Evolutionary conservation across 495 filamentous ascomycete genomes (phyloP).

Genomic region (Sabuloglossum arenarium): DNA sequence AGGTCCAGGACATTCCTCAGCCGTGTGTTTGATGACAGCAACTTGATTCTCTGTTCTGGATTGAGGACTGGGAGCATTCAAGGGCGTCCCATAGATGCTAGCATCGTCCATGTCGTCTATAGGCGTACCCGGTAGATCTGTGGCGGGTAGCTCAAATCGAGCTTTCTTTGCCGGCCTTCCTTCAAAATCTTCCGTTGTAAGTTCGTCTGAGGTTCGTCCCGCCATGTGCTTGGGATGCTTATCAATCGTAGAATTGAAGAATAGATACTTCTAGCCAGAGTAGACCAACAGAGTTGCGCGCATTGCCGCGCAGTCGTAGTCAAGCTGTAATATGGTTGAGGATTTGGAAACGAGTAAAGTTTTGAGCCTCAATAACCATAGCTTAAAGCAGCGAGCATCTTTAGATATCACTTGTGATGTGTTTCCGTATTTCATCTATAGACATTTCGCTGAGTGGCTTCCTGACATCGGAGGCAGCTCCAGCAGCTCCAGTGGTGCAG

Average conservation of each 20-base stretch:
- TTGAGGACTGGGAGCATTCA: not conserved
- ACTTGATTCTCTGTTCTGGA: not conserved
- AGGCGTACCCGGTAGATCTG: not conserved
- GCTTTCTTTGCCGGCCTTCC: conserved; percentile 4
- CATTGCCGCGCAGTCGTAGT: not conserved
- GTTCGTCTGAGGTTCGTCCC: not conserved
- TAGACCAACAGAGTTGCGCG: not conserved
- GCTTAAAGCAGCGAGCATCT: not conserved
- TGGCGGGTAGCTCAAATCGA: not conserved
- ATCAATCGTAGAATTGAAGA: not conserved
- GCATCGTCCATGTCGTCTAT: conserved; percentile 7
- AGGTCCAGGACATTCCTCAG: not conserved
- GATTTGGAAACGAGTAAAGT: not conserved
- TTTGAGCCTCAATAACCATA: not conserved
- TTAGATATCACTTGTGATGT: not conserved
- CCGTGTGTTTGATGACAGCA: not conserved
- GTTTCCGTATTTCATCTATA: not conserved
- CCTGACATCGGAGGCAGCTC: not conserved
- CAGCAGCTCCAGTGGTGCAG: not conserved
- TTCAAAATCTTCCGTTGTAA: not conserved
- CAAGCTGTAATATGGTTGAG: not conserved
- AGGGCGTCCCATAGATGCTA: conserved; percentile 3
- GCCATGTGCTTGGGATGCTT: too few species aligned
- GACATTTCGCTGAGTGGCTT: not conserved
- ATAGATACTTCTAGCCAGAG: not conserved